Conservation (phyloP, 306 rosid genomes). For the Adenanthera pavonina region DNA sequence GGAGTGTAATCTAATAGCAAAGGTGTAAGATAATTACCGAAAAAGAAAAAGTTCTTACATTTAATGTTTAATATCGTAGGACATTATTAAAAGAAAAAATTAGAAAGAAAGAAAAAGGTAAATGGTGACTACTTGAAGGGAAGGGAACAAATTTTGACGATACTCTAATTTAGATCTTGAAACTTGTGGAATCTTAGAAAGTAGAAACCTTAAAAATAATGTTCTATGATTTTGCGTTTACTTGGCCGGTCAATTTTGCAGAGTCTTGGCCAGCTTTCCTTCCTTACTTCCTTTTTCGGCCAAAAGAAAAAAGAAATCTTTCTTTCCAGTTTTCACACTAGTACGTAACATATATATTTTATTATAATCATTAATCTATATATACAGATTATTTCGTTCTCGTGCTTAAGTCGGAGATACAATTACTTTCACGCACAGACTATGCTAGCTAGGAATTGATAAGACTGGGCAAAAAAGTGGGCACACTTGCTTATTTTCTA, state of each 20-base stretch:
- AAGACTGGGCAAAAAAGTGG: not conserved
- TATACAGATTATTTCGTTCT: not conserved
- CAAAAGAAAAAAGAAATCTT: too few species aligned
- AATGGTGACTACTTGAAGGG: not conserved
- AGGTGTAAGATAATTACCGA: too few species aligned
- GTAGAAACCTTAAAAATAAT: too few species aligned
- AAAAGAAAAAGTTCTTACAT: too few species aligned
- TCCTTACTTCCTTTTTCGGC: too few species aligned
- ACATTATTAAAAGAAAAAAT: too few species aligned
- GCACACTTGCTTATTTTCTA: not conserved
- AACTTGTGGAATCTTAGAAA: not conserved
- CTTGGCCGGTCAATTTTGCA: not conserved
- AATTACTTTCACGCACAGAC: not conserved
- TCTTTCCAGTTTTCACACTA: too few species aligned
- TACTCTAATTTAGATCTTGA: not conserved
- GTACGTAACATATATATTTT: too few species aligned
- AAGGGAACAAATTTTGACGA: not conserved
- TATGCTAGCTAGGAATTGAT: not conserved
- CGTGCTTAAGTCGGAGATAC: not conserved
- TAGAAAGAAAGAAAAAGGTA: not conserved
- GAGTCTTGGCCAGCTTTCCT: not conserved
- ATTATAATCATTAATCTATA: not conserved
- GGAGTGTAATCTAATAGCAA: too few species aligned
- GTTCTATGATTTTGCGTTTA: not conserved
- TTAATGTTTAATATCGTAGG: too few species aligned